Percentiles rank a stretch among this genome's conserved stretches.
These are phyloP conservation scores for Chlorella sp. DNA, from an alignment of 139 green algal species.

Conservation along the genomic window DNA sequence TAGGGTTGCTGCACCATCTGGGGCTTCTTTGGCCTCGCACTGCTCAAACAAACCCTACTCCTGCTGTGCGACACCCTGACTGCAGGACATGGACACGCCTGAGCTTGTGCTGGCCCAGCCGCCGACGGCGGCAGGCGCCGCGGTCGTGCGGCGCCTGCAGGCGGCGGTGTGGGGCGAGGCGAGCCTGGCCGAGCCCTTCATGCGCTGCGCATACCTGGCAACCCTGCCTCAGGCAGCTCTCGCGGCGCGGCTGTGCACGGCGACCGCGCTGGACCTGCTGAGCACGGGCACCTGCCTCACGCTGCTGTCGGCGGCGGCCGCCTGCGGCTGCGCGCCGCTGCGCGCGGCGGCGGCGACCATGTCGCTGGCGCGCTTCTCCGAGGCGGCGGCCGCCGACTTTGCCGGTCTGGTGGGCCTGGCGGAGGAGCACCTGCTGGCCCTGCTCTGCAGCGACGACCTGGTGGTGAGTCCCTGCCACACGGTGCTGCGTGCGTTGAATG, in stretches of 20 bases:
- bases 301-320: conserved; percentile 11
- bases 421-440: conserved; percentile 4
- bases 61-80: background rate
- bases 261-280: conserved; percentile 22
- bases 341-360: background rate
- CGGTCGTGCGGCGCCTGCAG: conserved; percentile 18
- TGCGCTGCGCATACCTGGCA: background rate
- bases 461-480: background rate
- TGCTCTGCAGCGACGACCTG: conserved; percentile 36
- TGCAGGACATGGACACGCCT: conserved; percentile 21
- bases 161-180: conserved; percentile 10
- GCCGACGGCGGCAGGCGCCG: conserved; percentile 4
- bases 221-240: conserved; percentile 8
- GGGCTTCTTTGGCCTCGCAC: too few species aligned
- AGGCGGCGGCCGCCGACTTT: background rate
- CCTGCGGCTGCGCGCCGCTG: conserved; percentile 16
- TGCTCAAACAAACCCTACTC: background rate
- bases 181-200: background rate
- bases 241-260: conserved; percentile 15
- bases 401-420: conserved; percentile 17
- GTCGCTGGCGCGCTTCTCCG: conserved; percentile 4
- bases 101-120: conserved; percentile 6
- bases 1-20: too few species aligned
- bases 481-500: too few species aligned
- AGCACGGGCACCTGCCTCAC: conserved; percentile 20